phyloP scores from a whole-genome alignment of 345 rosid genomes.

The Ailanthus altissimus region DNA sequence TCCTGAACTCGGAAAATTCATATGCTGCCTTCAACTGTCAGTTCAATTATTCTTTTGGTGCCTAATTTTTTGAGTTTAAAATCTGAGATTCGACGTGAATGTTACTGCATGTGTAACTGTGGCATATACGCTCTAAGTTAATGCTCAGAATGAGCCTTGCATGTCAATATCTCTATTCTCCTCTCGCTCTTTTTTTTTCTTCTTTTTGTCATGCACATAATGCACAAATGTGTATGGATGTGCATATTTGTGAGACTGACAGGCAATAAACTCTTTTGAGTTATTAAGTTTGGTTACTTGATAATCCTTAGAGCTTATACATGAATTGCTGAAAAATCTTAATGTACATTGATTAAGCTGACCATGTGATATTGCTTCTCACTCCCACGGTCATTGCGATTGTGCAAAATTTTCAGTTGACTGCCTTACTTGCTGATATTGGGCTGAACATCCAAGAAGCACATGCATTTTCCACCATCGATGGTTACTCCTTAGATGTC shows the following conservation, averaged over 20 bases:
- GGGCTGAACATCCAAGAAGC: constrained; percentile 99
- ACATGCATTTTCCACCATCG: constrained; percentile 89
- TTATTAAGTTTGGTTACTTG: neutral
- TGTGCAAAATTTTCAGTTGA: constrained; percentile 59
- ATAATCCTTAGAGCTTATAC: neutral
- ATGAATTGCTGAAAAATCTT: neutral
- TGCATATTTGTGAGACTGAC: neutral
- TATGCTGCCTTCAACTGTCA: neutral
- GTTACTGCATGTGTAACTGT: neutral
- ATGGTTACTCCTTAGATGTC: constrained; percentile 94
- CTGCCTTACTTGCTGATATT: constrained; percentile 82
- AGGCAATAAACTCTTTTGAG: neutral
- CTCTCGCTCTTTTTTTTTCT: neutral
- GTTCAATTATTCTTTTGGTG: constrained; percentile 1
- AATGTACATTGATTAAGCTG: neutral
- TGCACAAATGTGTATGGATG: neutral
- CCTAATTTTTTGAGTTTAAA: constrained; percentile 9
- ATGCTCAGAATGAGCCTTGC: neutral
- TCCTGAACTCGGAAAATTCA: constrained; percentile 10
- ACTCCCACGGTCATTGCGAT: constrained; percentile 19
- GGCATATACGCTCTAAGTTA: neutral
- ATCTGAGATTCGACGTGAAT: neutral
- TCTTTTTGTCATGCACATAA: neutral
- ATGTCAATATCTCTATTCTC: neutral
- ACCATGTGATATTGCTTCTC: neutral